Conservation (phyloP, 495 filamentous ascomycete genomes). For the Talaromyces trachyspermus region DNA sequence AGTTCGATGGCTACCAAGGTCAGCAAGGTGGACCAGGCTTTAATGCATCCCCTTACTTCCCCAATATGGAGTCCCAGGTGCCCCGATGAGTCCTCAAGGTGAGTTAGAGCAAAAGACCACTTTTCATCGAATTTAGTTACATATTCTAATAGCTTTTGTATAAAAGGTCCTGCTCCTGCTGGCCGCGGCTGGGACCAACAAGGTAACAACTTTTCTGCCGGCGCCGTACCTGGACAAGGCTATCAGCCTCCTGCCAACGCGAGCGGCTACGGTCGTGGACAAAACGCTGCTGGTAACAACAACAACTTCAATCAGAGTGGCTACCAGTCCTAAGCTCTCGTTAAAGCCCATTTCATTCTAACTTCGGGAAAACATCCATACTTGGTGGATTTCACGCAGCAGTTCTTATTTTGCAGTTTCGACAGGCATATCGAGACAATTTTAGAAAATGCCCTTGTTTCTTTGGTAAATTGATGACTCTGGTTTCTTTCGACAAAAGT, state of each 20-base stretch:
- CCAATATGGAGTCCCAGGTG: constrained; percentile 73
- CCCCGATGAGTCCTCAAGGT: constrained; percentile 68
- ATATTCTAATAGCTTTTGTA: constrained; percentile 15
- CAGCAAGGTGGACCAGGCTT: constrained; percentile 48
- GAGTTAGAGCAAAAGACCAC: constrained; percentile 10
- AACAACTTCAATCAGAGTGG: constrained; percentile 28
- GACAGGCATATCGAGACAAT: constrained; percentile 2
- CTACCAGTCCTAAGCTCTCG: constrained; percentile 41
- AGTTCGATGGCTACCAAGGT: constrained; percentile 76
- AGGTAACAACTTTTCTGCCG: constrained; percentile 47
- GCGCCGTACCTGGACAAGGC: constrained; percentile 51
- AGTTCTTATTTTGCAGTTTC: constrained; percentile 1
- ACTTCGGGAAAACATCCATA: background rate
- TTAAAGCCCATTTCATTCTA: background rate
- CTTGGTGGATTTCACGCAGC: constrained; percentile 1
- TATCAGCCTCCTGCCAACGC: constrained; percentile 60
- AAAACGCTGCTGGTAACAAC: constrained; percentile 56
- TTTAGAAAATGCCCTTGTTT: background rate
- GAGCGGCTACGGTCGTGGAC: constrained; percentile 77
- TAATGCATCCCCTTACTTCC: constrained; percentile 79
- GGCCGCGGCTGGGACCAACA: constrained; percentile 60
- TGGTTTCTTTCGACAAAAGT: constrained; percentile 5
- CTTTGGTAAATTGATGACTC: constrained; percentile 7
- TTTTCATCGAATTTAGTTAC: background rate
- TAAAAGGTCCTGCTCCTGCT: constrained; percentile 54